Base-by-base conservation (phyloP, 2,329 filamentous ascomycete species). In the Fonsecaea multimorphosa region DNA sequence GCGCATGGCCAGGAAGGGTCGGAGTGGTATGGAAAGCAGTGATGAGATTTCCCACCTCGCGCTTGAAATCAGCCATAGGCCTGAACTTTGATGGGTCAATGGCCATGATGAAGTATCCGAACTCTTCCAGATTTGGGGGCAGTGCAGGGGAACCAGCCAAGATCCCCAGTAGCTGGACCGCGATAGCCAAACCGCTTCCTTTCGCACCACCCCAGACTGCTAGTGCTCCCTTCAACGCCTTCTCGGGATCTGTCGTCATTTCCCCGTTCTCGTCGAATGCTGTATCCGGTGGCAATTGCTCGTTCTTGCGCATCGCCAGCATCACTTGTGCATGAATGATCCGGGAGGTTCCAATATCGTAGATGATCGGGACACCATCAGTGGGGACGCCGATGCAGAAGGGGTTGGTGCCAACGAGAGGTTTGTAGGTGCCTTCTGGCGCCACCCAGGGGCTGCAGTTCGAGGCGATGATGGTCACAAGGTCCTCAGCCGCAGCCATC, bases 351-450 rank as follows among this genome's bases (percentile, higher is more conserved):
- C 66, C 66, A 36, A 65, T 65, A 40, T 68, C 66, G 51, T 65
- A 68, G 54, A 68, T 68, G 32, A 68, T 57, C 4, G 66, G 66
- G 22, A 32, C n/a, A 3, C 31, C 53, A 12, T 61, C 54, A 1
- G 65, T 51, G 11, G 66, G 66, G n/a, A 68, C 44, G 5, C 66
- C 66, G 32, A 68, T 63, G 62, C 66, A 68, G 38, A 62, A 65
- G 1, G 66, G 66, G 27, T 68, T 68, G 40, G 66, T 68, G 14
- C 66, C 66, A 9, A 68, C 38, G 1, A 65, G 53, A 49, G 62
- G 58, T 52, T 62, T 64, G 54, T 62, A 65, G 7, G 57, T 64
- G 1, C 66, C 66, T 24, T 68, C 38, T 5, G 66, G 66, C 7
- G 66, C 66, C 1, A 68, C 66, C 62, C 62, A 68, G 4, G 66